Conservation (phyloP, 2,329 filamentous ascomycete genomes). For the Fusarium bactridioides region DNA sequence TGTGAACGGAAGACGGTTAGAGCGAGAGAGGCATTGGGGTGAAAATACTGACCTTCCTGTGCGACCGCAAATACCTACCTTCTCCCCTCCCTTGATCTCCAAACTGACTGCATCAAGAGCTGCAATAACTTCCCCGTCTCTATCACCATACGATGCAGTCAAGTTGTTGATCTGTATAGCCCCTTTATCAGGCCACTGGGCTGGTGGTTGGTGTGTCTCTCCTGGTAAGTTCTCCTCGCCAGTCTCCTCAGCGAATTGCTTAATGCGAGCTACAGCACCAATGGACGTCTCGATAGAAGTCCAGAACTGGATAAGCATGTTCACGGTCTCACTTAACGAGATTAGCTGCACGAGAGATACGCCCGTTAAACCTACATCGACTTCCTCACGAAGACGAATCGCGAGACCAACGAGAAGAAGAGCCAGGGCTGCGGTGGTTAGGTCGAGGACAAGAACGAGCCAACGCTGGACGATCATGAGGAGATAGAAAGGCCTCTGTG, state of each 20-base stretch:
- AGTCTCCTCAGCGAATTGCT: constrained; percentile 44
- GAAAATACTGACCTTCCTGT: constrained; percentile 48
- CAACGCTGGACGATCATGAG: constrained; percentile 65
- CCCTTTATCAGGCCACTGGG: constrained; percentile 45
- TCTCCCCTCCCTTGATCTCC: constrained; percentile 50
- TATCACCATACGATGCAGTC: constrained; percentile 40
- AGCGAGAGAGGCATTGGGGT: neutral
- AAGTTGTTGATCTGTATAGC: constrained; percentile 40
- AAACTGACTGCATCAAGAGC: constrained; percentile 38
- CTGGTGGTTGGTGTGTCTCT: constrained; percentile 31
- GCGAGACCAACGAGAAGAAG: constrained; percentile 57
- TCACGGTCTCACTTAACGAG: constrained; percentile 46
- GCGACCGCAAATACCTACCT: constrained; percentile 60
- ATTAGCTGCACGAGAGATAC: constrained; percentile 45
- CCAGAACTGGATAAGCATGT: constrained; percentile 48
- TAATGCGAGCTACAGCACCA: constrained; percentile 47
- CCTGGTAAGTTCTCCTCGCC: constrained; percentile 37
- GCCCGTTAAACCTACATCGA: constrained; percentile 46
- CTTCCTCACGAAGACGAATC: constrained; percentile 43
- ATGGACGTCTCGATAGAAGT: constrained; percentile 50
- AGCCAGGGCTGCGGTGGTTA: constrained; percentile 57
- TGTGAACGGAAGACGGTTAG: constrained; percentile 30
- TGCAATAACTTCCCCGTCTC: neutral
- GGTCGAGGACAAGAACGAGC: constrained; percentile 60
- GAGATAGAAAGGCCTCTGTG: constrained; percentile 65